These are phyloP conservation scores for Bruguiera hainesii DNA, from an alignment of 441 rosid species.

Conservation along the genomic window DNA sequence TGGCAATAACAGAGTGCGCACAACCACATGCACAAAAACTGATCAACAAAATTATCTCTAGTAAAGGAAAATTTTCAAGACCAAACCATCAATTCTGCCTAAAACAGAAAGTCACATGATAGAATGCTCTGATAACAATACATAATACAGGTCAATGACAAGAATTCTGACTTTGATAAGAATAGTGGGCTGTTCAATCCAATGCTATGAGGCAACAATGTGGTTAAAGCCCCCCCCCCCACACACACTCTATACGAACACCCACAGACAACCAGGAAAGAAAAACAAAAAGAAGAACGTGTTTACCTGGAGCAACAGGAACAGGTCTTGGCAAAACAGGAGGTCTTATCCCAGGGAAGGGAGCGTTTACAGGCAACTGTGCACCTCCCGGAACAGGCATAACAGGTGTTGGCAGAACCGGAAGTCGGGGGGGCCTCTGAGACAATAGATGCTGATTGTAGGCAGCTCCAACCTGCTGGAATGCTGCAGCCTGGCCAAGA, in stretches of 20 bases:
- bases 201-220: no score
- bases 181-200: no score
- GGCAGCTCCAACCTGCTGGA: slow-evolving; percentile 84
- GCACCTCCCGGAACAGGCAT: slow-evolving; percentile 40
- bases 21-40: neutral
- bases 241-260: no score
- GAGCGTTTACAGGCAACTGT: slow-evolving; percentile 36
- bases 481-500: slow-evolving; percentile 85
- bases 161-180: no score
- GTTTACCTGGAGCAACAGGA: slow-evolving; percentile 55
- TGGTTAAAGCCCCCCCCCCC: no score
- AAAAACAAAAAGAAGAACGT: neutral
- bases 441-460: slow-evolving; percentile 79
- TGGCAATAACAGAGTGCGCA: neutral
- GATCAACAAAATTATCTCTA: no score
- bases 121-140: no score
- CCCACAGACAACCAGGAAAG: neutral
- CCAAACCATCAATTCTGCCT: no score
- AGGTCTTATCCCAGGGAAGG: slow-evolving; percentile 73
- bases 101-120: no score
- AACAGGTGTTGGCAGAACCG: slow-evolving; percentile 64
- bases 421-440: slow-evolving; percentile 82
- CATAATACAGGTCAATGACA: no score
- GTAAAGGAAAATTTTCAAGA: no score
- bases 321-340: slow-evolving; percentile 83